Evolutionary conservation across 805 yeast species (phyloP).

Genomic region (Komagataella kurtzmanii): DNA sequence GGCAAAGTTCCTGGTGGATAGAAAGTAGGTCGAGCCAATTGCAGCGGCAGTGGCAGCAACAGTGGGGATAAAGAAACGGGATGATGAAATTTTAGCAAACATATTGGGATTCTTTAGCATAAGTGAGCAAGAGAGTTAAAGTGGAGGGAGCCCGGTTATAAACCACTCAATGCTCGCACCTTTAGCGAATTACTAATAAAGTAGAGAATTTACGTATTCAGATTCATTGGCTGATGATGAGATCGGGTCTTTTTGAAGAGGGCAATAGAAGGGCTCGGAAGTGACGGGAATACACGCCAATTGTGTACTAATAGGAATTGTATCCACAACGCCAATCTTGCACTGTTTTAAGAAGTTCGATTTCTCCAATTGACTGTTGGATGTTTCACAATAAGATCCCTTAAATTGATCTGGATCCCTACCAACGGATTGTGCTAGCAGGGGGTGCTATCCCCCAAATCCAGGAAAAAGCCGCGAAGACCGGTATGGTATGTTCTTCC

Average conservation of each 20-base stretch:
- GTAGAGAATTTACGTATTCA: background rate
- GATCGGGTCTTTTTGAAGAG: background rate
- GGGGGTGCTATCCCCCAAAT: background rate
- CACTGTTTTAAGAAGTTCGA: background rate
- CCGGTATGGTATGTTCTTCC: background rate
- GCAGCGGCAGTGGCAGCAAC: constrained; percentile 36
- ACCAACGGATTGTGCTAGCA: background rate
- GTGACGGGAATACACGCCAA: background rate
- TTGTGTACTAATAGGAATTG: no score
- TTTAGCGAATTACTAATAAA: background rate
- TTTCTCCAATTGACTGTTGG: background rate
- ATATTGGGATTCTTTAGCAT: background rate
- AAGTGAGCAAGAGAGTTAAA: background rate
- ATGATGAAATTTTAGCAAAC: constrained; percentile 9
- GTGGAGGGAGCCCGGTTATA: background rate
- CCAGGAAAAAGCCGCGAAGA: background rate
- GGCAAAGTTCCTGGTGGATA: constrained; percentile 15
- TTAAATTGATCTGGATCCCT: background rate
- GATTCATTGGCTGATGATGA: background rate
- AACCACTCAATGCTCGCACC: background rate
- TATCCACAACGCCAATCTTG: background rate
- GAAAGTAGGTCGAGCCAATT: constrained; percentile 22
- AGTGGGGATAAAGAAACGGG: constrained; percentile 10
- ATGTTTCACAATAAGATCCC: background rate
- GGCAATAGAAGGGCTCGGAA: background rate